A percentile compares a stretch with the other conserved stretches of the same genome.
Evolutionary conservation across 2,329 filamentous ascomycete species (phyloP).

Genomic region (Ophiostoma perfectum): DNA sequence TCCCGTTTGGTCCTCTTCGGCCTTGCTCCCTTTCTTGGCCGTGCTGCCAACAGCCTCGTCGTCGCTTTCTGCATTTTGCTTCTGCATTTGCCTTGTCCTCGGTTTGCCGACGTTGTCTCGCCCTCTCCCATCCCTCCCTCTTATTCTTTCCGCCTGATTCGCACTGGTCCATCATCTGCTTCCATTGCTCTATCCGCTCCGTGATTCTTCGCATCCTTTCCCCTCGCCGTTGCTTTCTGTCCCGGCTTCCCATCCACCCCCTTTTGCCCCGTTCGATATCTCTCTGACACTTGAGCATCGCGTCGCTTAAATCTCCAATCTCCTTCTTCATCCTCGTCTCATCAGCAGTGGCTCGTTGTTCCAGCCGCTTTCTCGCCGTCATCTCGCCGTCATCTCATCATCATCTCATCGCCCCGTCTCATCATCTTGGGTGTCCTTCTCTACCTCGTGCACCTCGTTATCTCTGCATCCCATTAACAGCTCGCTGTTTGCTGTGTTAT

Average conservation of each 20-base stretch:
- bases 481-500: neutral
- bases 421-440: too few species aligned
- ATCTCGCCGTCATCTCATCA: conserved; percentile 12
- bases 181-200: neutral
- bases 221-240: neutral
- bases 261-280: conserved; percentile 1
- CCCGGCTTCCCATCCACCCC: neutral
- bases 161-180: too few species aligned
- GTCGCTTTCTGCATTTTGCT: neutral
- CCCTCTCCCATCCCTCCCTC: neutral
- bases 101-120: neutral
- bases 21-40: conserved; percentile 1
- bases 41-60: conserved; percentile 14
- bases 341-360: neutral
- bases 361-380: neutral
- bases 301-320: neutral
- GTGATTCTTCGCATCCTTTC: neutral
- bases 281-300: neutral
- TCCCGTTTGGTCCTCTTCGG: conserved; percentile 16
- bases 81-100: neutral
- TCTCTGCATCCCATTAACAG: too few species aligned
- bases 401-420: conserved; percentile 5
- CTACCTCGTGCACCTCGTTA: too few species aligned
- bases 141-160: neutral
- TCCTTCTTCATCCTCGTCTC: neutral